Evolutionary conservation across 257 asterid genomes (phyloP), one percentile per base, ranked within the genome.

Genomic region (Penstemon davidsonii): DNA sequence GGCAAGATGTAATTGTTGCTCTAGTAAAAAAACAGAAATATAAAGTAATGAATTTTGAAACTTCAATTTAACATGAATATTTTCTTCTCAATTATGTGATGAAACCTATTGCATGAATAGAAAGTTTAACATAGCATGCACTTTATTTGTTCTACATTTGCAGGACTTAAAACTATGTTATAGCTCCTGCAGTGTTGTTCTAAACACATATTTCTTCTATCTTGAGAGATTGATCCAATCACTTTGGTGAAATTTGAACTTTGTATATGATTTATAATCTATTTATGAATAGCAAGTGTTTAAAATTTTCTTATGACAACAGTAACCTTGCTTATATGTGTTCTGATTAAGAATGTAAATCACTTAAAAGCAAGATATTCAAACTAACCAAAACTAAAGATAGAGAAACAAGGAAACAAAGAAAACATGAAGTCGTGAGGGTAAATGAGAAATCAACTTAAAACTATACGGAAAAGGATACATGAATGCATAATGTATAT

Each of bases 1-100:
- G 69, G 45, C 60, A 58, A 56, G 64, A 47, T 71, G 55, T 44
- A 33, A 66, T 0, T 39, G 60, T 55, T 64, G 39, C 47, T 67
- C 52, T 3, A 3, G 13, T 38, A 10, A 8, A 33, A 55, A 47
- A 25, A 52, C 18, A 60, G 38, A 65, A 18, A 45, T 43, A 38
- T 11, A 18, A 66, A 67, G 47, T 49, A 12, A 66, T 54, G 55
- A 42, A 44, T 52, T 47, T 19, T 10, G 62, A 41, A 69, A 69
- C 11, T 39, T 9, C 50, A 40, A 19, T 7, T 4, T 19, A 40
- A 56, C 5, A 43, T 41, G 60, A 15, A 38, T 38, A 41, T 37
- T 19, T 44, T 13, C 5, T n/a, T 18, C 2, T 65, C 19, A 53
- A 45, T 5, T n/a, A 5, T 45, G 8, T 50, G 38, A 33, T 42